Base-by-base conservation (phyloP, 208 protist species). In the Crithidia bombi region DNA sequence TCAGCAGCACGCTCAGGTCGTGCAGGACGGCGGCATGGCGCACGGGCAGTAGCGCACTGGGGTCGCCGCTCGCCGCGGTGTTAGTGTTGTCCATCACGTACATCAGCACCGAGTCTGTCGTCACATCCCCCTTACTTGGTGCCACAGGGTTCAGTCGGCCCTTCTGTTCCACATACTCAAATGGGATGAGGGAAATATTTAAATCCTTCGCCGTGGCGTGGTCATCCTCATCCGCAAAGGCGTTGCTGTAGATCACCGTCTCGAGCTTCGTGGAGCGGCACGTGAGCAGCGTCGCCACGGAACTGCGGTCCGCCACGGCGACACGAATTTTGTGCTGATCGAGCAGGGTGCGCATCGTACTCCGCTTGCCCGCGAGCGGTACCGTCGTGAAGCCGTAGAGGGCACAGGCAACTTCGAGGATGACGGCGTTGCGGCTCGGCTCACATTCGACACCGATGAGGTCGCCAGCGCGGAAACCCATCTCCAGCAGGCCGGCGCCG, bases 231-330 rank as follows among this genome's bases (percentile, higher is more conserved):
- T 88, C 85, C 0, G 61, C 67, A 36, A 88, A 82, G 38, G 82
- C 44, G 55, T 92, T 78, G 32, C 93, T 72, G 69, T 79, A 75
- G 5, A 97, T 78, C n/a, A 97, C 59, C 3, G 75, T 89, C 70
- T 94, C 86, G 28, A 97, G 75, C 32, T 67, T 74, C 11, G 82
- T 79, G 9, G 92, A 95, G 47, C 92, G 87, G 72, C 88, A 94
- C 26, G 78, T 86, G 19, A 97, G 80, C 36, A 95, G 72, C 30
- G 79, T 79, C 17, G 75, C 73, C 28, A 95, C 81, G 21, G 83
- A 73, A 51, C 72, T 83, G 50, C 85, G 87, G 33, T 81, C 81
- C 5, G 82, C 75, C 52, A 94, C 79, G 4, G 84, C 92, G n/a
- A 91, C 69, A 58, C 83, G 84, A 2, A 95, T 77, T 68, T 85